phyloP scores from a whole-genome alignment of 257 asterid species.

The Solanum microdontum region DNA sequence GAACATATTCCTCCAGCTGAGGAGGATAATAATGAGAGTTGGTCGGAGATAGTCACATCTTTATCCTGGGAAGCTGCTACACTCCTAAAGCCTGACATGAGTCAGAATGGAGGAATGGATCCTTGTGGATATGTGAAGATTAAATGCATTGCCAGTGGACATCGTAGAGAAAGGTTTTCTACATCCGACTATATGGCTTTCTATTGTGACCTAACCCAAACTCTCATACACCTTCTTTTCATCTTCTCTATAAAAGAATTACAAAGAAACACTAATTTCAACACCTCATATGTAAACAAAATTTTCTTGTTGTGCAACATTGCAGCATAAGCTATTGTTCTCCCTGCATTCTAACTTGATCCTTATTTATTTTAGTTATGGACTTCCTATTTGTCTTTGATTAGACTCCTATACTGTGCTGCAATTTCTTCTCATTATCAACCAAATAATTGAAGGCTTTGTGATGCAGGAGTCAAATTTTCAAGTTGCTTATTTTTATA shows the following conservation, averaged over 20 bases:
- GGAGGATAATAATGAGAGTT: conserved; percentile 65
- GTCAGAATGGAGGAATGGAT: conserved; percentile 92
- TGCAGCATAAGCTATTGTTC: neutral
- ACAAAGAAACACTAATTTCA: neutral
- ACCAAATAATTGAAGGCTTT: neutral
- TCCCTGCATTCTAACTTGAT: neutral
- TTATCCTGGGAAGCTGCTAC: conserved; percentile 98
- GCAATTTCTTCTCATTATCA: neutral
- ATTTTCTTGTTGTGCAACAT: neutral
- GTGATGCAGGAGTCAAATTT: neutral
- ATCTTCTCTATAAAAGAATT: neutral
- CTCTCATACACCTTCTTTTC: neutral
- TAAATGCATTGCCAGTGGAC: conserved; percentile 90
- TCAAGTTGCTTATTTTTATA: neutral
- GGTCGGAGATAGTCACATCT: conserved; percentile 81
- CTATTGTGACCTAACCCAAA: neutral
- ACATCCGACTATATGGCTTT: neutral
- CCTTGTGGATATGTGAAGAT: conserved; percentile 93
- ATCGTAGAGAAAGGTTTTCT: conserved; percentile 74
- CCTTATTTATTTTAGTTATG: neutral
- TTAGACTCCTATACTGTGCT: neutral
- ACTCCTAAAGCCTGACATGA: conserved; percentile 76
- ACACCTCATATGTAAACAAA: neutral
- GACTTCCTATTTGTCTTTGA: neutral
- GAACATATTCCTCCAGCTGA: conserved; percentile 65